Base-by-base conservation (phyloP, 148 eudicot species). In the Salicornia ramosissima region DNA sequence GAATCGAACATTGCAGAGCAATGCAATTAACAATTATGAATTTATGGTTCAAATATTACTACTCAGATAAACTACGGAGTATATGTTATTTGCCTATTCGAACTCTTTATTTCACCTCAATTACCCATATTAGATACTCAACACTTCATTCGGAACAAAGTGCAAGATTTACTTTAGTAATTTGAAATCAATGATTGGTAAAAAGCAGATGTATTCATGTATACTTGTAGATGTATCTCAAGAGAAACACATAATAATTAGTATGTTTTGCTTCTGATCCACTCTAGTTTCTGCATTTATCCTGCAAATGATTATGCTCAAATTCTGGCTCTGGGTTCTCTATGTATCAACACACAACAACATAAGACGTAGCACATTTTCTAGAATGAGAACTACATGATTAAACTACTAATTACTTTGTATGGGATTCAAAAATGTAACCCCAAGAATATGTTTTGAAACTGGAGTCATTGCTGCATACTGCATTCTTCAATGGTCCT, bases 271-370 rank as follows among this genome's bases (percentile, higher is more conserved):
- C 46, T 68, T 68, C 24, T 34, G 24, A 30, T 52, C 30, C 71
- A 68, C 31, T 47, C 60, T 49, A 52, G 29, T n/a, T 1, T 51
- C 56, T 46, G 24, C 25, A 49, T 29, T 54, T 49, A 14, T 57
- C 62, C n/a, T 28, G n/a, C 45, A 67, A 49, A 67, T 67, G 45
- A 67, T 67, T 67, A 4, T 66, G 34, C 68, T 64, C 1, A 36
- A n/a, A 0, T 28, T 12, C 47, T 42, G 14, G 21, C 11, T 24
- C 10, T 25, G 52, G 15, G 21, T 7, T 49, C n/a, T 19, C 29
- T n/a, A 11, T 33, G 22, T 43, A 29, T 12, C 22, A 0, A 31
- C 21, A 11, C 5, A 46, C 50, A 46, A 12, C 3, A 46, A 13
- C 14, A 46, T 1, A 36, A 36, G 40, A 36, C 8, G 40, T 36